Percentiles rank a stretch among this genome's conserved stretches.
Evolutionary conservation across 2,329 filamentous ascomycete genomes (phyloP).

Genomic region (Cordyceps sp.): DNA sequence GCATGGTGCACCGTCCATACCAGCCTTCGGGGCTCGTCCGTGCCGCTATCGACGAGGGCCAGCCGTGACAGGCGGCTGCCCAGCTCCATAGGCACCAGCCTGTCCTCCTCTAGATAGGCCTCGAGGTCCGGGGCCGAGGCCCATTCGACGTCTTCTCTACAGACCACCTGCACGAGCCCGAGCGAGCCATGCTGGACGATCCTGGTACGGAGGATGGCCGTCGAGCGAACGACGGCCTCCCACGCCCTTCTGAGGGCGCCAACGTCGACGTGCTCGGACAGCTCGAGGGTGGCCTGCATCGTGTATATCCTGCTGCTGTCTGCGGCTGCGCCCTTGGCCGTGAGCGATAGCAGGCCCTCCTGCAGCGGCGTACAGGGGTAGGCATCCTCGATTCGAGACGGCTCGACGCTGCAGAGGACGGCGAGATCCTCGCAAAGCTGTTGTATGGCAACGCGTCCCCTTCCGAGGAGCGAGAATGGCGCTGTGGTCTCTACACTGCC

Average conservation of each 20-base stretch:
- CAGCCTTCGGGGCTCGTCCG: constrained; percentile 1
- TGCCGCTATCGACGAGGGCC: constrained; percentile 1
- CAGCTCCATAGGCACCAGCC: constrained; percentile 4
- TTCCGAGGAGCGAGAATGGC: too few species aligned
- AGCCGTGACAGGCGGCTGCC: constrained; percentile 4
- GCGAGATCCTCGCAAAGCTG: too few species aligned
- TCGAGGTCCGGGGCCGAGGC: background rate
- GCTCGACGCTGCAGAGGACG: too few species aligned
- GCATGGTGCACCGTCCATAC: constrained; percentile 18
- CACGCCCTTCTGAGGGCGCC: constrained; percentile 4
- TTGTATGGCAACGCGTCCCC: too few species aligned
- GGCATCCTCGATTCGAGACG: too few species aligned
- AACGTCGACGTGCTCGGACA: constrained; percentile 3
- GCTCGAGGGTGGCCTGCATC: constrained; percentile 3
- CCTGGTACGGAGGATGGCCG: constrained; percentile 5
- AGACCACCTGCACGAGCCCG: constrained; percentile 6
- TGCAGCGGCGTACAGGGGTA: constrained; percentile 9
- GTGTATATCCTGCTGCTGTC: too few species aligned
- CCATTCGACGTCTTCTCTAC: constrained; percentile 2
- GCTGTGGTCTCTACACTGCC: too few species aligned
- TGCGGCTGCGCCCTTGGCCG: constrained; percentile 3
- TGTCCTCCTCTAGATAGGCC: background rate
- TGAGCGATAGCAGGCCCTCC: constrained; percentile 6
- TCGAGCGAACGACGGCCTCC: constrained; percentile 4
- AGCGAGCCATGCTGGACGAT: constrained; percentile 4